phyloP scores from a whole-genome alignment of 116 monocot genomes.

The Trichopus zeylanicus region DNA sequence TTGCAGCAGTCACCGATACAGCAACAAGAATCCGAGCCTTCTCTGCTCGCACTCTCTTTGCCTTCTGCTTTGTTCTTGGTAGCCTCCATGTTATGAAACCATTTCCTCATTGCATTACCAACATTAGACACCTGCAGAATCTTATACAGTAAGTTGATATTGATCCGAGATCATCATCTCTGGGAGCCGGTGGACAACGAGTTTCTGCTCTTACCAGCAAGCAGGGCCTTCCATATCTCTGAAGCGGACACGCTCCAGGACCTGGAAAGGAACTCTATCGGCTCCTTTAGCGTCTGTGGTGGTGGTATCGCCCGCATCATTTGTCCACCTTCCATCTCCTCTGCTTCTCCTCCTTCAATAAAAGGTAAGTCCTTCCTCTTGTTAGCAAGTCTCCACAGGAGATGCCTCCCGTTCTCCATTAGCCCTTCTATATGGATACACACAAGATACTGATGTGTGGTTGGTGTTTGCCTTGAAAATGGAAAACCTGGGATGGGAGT shows the following conservation, averaged over 20 bases:
- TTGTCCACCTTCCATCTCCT: neutral
- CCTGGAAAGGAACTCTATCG: slow-evolving; percentile 78
- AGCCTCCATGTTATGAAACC: slow-evolving; percentile 45
- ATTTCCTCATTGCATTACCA: slow-evolving; percentile 18
- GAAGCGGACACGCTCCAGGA: slow-evolving; percentile 79
- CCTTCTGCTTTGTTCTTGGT: slow-evolving; percentile 13
- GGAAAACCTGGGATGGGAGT: neutral
- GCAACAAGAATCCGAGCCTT: slow-evolving; percentile 59
- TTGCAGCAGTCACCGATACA: slow-evolving; percentile 54
- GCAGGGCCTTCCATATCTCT: slow-evolving; percentile 68
- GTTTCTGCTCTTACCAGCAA: slow-evolving; percentile 33
- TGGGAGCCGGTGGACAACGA: slow-evolving; percentile 29
- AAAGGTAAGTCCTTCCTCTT: neutral
- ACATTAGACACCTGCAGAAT: neutral
- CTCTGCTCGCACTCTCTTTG: slow-evolving; percentile 64
- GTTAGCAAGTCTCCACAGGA: neutral
- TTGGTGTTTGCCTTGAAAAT: neutral
- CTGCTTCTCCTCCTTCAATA: neutral
- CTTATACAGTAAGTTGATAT: too few species aligned
- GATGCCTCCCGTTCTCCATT: neutral
- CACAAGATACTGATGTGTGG: neutral
- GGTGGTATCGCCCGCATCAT: slow-evolving; percentile 28
- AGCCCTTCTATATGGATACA: neutral
- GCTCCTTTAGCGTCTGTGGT: slow-evolving; percentile 67
- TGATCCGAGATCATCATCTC: slow-evolving; percentile 20